These are phyloP conservation scores for Wickerhamomyces silvicola DNA, from an alignment of 805 yeast species.

Conservation along the genomic window DNA sequence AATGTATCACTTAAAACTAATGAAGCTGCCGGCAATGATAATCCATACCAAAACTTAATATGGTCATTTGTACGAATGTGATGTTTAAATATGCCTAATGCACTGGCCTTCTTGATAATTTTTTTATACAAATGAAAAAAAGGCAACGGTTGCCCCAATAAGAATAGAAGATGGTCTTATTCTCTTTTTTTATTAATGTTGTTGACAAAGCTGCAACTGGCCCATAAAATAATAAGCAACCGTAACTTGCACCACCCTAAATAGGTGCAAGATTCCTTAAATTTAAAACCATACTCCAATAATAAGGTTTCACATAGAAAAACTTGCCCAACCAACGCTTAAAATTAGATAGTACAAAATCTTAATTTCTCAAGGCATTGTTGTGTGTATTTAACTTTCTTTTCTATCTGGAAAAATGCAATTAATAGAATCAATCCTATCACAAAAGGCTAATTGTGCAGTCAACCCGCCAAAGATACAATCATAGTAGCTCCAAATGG, in stretches of 20 bases:
- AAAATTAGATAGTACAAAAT: slow-evolving; percentile 42
- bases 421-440: slow-evolving; percentile 40
- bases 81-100: slow-evolving; percentile 54
- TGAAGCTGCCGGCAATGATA: slow-evolving; percentile 71
- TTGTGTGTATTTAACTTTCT: slow-evolving; percentile 40
- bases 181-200: slow-evolving; percentile 36
- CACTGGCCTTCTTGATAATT: slow-evolving; percentile 51
- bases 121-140: slow-evolving; percentile 46
- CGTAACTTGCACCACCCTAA: slow-evolving; percentile 38
- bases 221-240: slow-evolving; percentile 47
- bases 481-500: slow-evolving; percentile 57
- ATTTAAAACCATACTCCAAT: slow-evolving; percentile 44
- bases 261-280: slow-evolving; percentile 44
- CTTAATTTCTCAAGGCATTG: slow-evolving; percentile 46
- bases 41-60: slow-evolving; percentile 72
- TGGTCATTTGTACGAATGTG: slow-evolving; percentile 47
- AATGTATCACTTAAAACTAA: slow-evolving; percentile 52
- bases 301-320: slow-evolving; percentile 68
- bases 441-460: slow-evolving; percentile 39
- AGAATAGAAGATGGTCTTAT: slow-evolving; percentile 46
- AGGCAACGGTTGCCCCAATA: slow-evolving; percentile 43
- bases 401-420: slow-evolving; percentile 45
- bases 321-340: slow-evolving; percentile 67
- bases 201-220: slow-evolving; percentile 50
- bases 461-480: slow-evolving; percentile 42